Base-by-base conservation (phyloP, 192 early-diverging fungal genomes). In the Pilobolus umbonatus region DNA sequence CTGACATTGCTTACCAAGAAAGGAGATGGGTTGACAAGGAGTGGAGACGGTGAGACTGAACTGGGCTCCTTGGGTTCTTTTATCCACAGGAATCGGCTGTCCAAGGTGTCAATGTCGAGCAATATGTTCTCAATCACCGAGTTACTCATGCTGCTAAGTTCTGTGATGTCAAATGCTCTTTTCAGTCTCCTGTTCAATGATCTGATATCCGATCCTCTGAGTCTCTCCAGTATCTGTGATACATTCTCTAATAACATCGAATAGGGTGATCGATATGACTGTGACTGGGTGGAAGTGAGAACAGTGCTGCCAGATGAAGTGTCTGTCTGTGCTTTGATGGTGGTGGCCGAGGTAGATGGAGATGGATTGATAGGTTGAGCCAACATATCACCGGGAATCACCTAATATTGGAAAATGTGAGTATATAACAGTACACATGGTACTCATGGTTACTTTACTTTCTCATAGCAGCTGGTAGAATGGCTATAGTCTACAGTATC, bases 121-220 rank as follows among this genome's bases (percentile, higher is more conserved):
- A 80, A 19, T 12, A 83, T 75, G 45, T 75, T 80, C 15, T 83
- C 81, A 45, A 83, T 80, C 4, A 83, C 72, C 25, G 77, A 75
- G 51, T 83, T 83, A 52, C 77, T 79, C 69, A 80, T 72, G 31
- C 71, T 73, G 4, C 72, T 75, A 3, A 83, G 54, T 22, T 80
- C 77, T 12, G 75, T 71, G 25, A 83, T 83, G 56, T 83, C 81
- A 62, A 80, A 83, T 22, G 76, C 67, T 40, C 75, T 66, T 45
- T 67, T 62, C 25, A 83, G 40, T 30, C 67, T 57, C 24, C 79
- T 62, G 25, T 80, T 83, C 22, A 83, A 29, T 12, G 74, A 69
- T 14, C 77, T 57, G 22, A 80, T 75, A 49, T 83, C 81, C 0
- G 81, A 79, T 4, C 64, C 69, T 12, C 63, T 64, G 7, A 83